phyloP scores from a whole-genome alignment of 2,329 filamentous ascomycete species.

The Fusarium pseudocircinatum region DNA sequence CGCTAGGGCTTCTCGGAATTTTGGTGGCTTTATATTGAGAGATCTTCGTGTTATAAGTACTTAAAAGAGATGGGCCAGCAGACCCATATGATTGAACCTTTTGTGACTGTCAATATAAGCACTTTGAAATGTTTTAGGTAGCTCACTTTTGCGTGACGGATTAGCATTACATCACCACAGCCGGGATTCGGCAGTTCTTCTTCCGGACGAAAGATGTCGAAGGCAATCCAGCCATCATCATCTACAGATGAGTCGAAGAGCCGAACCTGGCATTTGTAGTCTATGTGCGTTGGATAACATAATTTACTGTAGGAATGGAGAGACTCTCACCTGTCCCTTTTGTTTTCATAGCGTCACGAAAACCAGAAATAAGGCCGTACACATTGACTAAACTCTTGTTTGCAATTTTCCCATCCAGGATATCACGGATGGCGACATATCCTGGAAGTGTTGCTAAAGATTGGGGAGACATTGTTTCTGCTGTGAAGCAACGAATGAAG shows the following conservation, averaged over 20 bases:
- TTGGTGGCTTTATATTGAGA: slow-evolving; percentile 52
- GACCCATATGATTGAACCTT: slow-evolving; percentile 55
- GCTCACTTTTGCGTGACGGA: slow-evolving; percentile 65
- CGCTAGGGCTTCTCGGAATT: slow-evolving; percentile 48
- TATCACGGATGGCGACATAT: slow-evolving; percentile 49
- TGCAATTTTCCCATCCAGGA: slow-evolving; percentile 53
- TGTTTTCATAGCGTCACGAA: slow-evolving; percentile 62
- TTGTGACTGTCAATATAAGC: slow-evolving; percentile 8
- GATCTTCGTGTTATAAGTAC: slow-evolving; percentile 54
- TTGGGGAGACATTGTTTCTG: slow-evolving; percentile 10
- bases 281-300: slow-evolving; percentile 48
- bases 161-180: slow-evolving; percentile 51
- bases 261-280: slow-evolving; percentile 68
- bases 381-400: slow-evolving; percentile 59
- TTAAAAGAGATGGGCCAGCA: slow-evolving; percentile 54
- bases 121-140: background rate
- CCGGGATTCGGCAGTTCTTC: slow-evolving; percentile 59
- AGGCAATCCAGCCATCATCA: slow-evolving; percentile 51
- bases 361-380: slow-evolving; percentile 77
- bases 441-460: slow-evolving; percentile 29
- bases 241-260: slow-evolving; percentile 68
- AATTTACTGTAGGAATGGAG: background rate
- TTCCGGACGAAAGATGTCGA: slow-evolving; percentile 70
- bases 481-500: slow-evolving; percentile 2
- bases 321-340: slow-evolving; percentile 58